phyloP scores from a whole-genome alignment of 2,329 filamentous ascomycete species.

The Calonectria pteridis region DNA sequence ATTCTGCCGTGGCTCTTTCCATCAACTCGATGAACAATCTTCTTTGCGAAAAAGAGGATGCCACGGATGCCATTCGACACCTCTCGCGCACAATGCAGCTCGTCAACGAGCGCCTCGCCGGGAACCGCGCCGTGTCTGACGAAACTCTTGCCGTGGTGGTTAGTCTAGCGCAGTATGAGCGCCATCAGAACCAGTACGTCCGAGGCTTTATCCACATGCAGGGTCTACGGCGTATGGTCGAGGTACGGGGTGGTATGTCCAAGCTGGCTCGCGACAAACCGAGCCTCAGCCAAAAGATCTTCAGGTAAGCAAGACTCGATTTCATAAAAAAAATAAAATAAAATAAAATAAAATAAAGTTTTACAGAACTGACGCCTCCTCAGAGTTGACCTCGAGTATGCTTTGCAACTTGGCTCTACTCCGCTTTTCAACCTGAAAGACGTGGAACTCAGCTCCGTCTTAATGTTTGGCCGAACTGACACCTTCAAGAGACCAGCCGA shows the following conservation, averaged over 20 bases:
- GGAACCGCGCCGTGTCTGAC: constrained; percentile 19
- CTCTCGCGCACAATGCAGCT: constrained; percentile 21
- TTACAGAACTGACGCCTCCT: not conserved
- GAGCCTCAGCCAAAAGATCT: constrained; percentile 21
- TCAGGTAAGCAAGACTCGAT: not conserved
- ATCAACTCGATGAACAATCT: constrained; percentile 14
- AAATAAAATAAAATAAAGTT: too few species aligned
- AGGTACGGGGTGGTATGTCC: constrained; percentile 25
- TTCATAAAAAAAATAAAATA: not conserved
- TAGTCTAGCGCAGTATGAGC: constrained; percentile 25
- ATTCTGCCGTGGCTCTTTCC: constrained; percentile 20
- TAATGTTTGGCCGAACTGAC: not conserved
- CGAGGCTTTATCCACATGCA: constrained; percentile 23
- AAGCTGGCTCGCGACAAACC: constrained; percentile 2
- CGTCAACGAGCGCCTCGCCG: constrained; percentile 22
- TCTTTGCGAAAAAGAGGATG: constrained; percentile 1
- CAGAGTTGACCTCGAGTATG: constrained; percentile 27
- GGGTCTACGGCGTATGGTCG: constrained; percentile 24
- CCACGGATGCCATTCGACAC: constrained; percentile 12
- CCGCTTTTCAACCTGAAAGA: constrained; percentile 13
- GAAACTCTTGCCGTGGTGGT: constrained; percentile 21
- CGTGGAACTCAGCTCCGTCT: not conserved
- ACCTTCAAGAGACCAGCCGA: not conserved
- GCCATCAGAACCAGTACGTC: constrained; percentile 7
- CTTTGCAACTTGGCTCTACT: constrained; percentile 15